Conservation (phyloP, 2,329 filamentous ascomycete species). For the Claviceps fusiformis region DNA sequence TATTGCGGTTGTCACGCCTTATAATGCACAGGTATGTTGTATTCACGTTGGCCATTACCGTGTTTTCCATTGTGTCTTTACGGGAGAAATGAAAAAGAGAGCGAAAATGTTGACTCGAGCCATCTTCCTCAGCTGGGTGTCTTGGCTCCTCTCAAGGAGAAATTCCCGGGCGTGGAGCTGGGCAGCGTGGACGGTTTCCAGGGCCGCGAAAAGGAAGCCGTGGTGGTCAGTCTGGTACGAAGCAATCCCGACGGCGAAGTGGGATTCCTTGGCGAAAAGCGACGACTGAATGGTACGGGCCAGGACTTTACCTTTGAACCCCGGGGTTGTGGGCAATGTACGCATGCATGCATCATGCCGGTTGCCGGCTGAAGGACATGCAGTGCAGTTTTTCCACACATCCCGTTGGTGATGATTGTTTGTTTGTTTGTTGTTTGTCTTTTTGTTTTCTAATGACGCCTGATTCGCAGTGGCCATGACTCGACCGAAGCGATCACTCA, state of each 20-base stretch:
- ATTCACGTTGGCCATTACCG: neutral
- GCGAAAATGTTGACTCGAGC: neutral
- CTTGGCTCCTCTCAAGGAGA: conserved; percentile 66
- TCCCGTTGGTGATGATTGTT: neutral
- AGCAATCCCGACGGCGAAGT: conserved; percentile 82
- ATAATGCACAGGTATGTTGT: conserved; percentile 73
- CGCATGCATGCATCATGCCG: neutral
- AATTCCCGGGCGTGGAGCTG: conserved; percentile 76
- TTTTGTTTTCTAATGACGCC: neutral
- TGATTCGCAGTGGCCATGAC: conserved; percentile 83
- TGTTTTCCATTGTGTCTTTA: neutral
- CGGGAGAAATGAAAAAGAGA: too few relatives aligned
- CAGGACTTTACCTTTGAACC: neutral
- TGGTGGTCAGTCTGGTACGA: conserved; percentile 84
- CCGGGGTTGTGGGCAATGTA: neutral
- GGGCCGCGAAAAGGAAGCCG: conserved; percentile 89
- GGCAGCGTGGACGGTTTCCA: conserved; percentile 97
- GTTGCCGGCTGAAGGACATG: neutral
- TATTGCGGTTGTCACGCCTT: conserved; percentile 88
- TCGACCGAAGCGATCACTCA: conserved; percentile 77
- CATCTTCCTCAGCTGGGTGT: conserved; percentile 48
- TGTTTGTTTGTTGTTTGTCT: too few relatives aligned
- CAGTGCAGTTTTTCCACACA: neutral
- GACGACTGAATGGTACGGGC: conserved; percentile 74
- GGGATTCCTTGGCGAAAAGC: conserved; percentile 84